Evolutionary conservation across 1,284 basidiomycete genomes (phyloP).

Genomic region (Ustilago tritici): DNA sequence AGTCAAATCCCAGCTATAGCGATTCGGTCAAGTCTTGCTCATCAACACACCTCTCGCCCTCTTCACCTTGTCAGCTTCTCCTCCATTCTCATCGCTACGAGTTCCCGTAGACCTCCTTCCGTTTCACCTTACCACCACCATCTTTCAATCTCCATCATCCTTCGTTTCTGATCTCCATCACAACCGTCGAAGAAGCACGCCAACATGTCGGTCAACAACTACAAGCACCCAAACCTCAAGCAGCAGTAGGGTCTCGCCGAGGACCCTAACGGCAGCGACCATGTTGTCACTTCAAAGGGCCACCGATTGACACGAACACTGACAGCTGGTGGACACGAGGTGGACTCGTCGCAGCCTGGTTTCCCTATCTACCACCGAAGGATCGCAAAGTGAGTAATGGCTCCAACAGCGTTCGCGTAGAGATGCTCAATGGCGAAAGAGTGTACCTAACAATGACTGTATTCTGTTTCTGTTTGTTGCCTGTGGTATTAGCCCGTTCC

Average conservation of each 20-base stretch:
- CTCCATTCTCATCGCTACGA: neutral
- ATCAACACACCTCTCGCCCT: neutral
- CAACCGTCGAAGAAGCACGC: neutral
- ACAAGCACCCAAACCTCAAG: conserved; percentile 48
- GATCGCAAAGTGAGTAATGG: conserved; percentile 45
- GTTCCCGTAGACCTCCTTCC: neutral
- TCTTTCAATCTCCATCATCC: conserved; percentile 2
- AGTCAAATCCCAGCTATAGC: neutral
- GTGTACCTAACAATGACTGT: neutral
- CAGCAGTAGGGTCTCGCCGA: conserved; percentile 47
- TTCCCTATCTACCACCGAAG: conserved; percentile 58
- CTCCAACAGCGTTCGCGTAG: too few relatives aligned
- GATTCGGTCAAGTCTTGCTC: neutral
- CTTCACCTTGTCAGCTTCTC: neutral
- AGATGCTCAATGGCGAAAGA: neutral
- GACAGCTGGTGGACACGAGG: conserved; percentile 45
- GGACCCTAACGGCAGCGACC: conserved; percentile 51
- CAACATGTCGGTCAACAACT: conserved; percentile 40
- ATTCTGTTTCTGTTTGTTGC: neutral
- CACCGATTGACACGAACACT: conserved; percentile 39
- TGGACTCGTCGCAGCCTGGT: conserved; percentile 46
- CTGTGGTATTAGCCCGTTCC: conserved; percentile 39
- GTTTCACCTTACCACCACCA: conserved; percentile 2
- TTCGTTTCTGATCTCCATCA: neutral
- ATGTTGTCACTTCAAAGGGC: conserved; percentile 35